These are phyloP conservation scores for Pseudocercospora eumusae DNA, from an alignment of 2,329 filamentous ascomycete species.

Conservation along the genomic window DNA sequence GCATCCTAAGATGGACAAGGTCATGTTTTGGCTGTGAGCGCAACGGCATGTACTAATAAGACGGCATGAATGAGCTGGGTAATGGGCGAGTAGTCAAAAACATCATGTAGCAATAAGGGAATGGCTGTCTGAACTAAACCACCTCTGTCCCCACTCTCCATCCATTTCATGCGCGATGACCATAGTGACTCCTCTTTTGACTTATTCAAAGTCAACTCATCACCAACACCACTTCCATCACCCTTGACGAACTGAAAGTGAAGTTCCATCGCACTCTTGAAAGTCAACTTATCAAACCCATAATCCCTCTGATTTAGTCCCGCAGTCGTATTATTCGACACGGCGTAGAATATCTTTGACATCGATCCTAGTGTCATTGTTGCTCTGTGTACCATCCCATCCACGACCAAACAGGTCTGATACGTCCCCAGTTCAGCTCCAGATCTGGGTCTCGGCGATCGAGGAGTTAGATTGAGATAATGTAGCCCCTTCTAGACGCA, in stretches of 20 bases:
- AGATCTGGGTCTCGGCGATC: slow-evolving; percentile 7
- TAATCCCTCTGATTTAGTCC: slow-evolving; percentile 51
- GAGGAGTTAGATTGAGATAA: slow-evolving; percentile 6
- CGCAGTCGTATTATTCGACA: slow-evolving; percentile 50
- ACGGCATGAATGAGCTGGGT: too few species aligned
- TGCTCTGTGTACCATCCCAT: neutral
- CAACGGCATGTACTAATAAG: too few species aligned
- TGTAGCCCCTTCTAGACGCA: slow-evolving; percentile 6
- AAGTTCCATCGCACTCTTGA: slow-evolving; percentile 45
- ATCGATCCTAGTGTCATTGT: neutral
- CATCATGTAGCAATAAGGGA: neutral
- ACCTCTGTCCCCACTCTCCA: neutral
- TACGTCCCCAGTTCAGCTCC: slow-evolving; percentile 3
- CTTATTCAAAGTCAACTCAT: slow-evolving; percentile 31
- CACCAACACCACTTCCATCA: slow-evolving; percentile 31
- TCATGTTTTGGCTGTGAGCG: slow-evolving; percentile 34
- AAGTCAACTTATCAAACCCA: slow-evolving; percentile 52
- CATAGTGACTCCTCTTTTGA: too few species aligned
- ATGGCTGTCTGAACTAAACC: neutral
- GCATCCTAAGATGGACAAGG: slow-evolving; percentile 29
- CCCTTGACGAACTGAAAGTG: slow-evolving; percentile 53
- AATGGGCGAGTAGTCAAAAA: neutral
- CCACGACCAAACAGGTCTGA: slow-evolving; percentile 1
- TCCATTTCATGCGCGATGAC: too few species aligned
- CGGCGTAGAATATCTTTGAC: too few species aligned